Base-by-base conservation (phyloP, 306 rosid genomes). In the Comarum palustre region DNA sequence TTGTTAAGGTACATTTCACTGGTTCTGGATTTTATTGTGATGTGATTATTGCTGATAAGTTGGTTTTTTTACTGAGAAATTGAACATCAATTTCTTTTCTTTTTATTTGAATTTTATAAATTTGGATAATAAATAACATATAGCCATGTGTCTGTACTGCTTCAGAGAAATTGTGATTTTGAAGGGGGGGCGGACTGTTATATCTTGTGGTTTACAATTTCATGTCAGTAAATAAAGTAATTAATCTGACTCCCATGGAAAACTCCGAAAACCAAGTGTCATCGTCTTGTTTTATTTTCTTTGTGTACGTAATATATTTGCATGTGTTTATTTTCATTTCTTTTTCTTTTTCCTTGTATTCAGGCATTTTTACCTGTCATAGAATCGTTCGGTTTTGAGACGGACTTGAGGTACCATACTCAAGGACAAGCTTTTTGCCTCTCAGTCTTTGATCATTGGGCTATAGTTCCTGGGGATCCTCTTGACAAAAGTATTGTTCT, bases 381-480 rank as follows among this genome's bases (percentile, higher is more conserved):
- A 58, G 99, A 95, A 83, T 95, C 97, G 19, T 95, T 95, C 64
- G 99, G 99, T 27, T 95, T 95, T 76, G 97, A 94, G 83, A 94
- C 97, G 17, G 99, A 94, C 84, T 79, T 94, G 87, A 88, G 99
- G 81, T 95, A 95, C 82, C 99, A 91, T 73, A 91, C 96, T 0
- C 99, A 95, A 86, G 99, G 99, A 65, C 99, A 95, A 82, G 99
- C 99, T 24, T 89, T 95, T 80, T 90, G 96, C 73, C 68, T 74
- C 62, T 91, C 99, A 17, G 93, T 76, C 66, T 91, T 95, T 76
- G 97, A 95, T 84, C 99, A 95, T 47, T 95, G 97, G 99, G 97
- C 97, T 68, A 95, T 95, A 50, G 99, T 95, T 88, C 99, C 99
- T 47, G 99, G 99, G 32, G 99, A 91, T 80, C 97, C 99, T 20